Conservation (phyloP, 371 early-diverging fungal species). For the Mucor ambiguus region DNA sequence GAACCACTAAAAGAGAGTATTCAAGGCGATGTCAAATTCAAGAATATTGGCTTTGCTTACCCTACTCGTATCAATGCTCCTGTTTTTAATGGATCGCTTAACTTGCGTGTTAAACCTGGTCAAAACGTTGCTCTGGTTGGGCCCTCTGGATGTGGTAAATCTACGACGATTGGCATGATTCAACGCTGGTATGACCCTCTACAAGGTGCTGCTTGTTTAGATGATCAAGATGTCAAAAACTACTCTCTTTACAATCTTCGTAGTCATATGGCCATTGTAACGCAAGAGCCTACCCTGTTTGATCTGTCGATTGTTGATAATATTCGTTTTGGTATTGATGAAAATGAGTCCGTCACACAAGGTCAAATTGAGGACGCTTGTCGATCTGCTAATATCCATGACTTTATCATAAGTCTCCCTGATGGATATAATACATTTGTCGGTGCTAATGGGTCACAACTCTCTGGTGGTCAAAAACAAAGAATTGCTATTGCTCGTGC, state of each 20-base stretch:
- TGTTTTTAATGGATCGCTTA: constrained; percentile 74
- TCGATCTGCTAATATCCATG: constrained; percentile 74
- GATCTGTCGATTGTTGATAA: constrained; percentile 78
- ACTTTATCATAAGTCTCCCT: constrained; percentile 69
- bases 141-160: constrained; percentile 85
- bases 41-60: constrained; percentile 75
- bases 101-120: constrained; percentile 68
- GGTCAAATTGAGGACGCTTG: constrained; percentile 66
- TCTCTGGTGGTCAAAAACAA: constrained; percentile 77
- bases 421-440: constrained; percentile 82
- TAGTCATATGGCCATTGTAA: constrained; percentile 75
- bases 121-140: constrained; percentile 89
- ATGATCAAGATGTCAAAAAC: constrained; percentile 63
- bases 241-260: constrained; percentile 67
- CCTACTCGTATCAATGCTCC: constrained; percentile 77
- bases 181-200: constrained; percentile 84
- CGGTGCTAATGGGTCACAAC: constrained; percentile 73
- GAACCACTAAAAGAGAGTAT: constrained; percentile 40
- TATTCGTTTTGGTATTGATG: constrained; percentile 64
- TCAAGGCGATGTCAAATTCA: constrained; percentile 55
- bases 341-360: constrained; percentile 36
- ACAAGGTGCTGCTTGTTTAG: constrained; percentile 63
- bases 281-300: constrained; percentile 87
- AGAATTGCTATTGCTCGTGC: constrained; percentile 74
- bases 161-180: constrained; percentile 78